Evolutionary conservation across 1,139 yeast genomes (phyloP).

Genomic region (Lodderomyces pseudojiufengensis): DNA sequence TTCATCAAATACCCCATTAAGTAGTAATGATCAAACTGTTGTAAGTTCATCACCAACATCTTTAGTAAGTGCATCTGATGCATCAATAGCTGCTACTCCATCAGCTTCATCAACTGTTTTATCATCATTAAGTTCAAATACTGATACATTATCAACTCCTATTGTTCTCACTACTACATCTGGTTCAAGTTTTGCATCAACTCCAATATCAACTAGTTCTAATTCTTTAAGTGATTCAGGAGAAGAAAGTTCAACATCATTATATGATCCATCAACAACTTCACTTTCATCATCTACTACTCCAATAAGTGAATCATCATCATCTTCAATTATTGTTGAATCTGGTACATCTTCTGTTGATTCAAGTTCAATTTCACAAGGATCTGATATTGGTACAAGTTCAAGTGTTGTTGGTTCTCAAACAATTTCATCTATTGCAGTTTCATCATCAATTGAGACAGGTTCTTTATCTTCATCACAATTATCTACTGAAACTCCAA

Average conservation of each 20-base stretch:
- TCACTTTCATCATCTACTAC: background rate
- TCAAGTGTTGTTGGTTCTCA: constrained; percentile 1
- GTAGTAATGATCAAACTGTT: background rate
- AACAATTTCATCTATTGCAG: constrained; percentile 3
- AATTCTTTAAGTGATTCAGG: background rate
- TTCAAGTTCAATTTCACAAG: background rate
- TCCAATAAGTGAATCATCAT: constrained; percentile 2
- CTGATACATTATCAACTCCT: background rate
- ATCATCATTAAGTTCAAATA: no score
- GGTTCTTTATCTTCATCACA: background rate
- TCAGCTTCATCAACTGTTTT: background rate
- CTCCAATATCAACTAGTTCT: background rate
- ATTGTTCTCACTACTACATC: background rate
- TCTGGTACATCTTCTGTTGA: constrained; percentile 4
- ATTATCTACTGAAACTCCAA: background rate
- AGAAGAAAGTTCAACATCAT: background rate
- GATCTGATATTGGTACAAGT: background rate
- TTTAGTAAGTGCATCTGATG: constrained; percentile 3
- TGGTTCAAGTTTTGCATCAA: background rate
- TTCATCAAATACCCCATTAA: background rate
- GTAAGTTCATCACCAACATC: background rate
- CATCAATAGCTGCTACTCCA: background rate
- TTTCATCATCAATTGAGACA: no score
- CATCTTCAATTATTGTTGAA: background rate
- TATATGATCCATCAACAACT: background rate